Conservation (phyloP, 2,329 filamentous ascomycete species). For the Aphanoascus verrucosus region DNA sequence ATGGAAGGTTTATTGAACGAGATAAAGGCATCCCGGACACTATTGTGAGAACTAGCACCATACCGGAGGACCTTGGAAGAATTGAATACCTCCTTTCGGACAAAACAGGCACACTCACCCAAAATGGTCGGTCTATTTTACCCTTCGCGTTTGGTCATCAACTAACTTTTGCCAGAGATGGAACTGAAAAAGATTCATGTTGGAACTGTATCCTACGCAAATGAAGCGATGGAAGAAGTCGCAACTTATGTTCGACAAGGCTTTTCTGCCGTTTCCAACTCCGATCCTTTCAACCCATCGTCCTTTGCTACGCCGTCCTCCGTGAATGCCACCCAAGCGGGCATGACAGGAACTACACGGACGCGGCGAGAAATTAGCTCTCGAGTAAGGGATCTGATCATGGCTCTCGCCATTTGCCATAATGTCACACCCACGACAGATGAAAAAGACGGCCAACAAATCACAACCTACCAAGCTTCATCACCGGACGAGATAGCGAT, state of each 20-base stretch:
- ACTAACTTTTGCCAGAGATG: slow-evolving; percentile 53
- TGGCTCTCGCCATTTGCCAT: slow-evolving; percentile 87
- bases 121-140: slow-evolving; percentile 52
- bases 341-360: slow-evolving; percentile 54
- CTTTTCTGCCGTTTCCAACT: slow-evolving; percentile 47
- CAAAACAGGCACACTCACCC: slow-evolving; percentile 95
- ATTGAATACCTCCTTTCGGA: slow-evolving; percentile 95
- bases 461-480: slow-evolving; percentile 88
- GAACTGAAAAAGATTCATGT: slow-evolving; percentile 98
- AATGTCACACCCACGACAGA: slow-evolving; percentile 92
- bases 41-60: slow-evolving; percentile 91
- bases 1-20: slow-evolving; percentile 87
- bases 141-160: background rate
- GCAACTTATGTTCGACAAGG: slow-evolving; percentile 73
- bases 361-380: slow-evolving; percentile 88
- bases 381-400: slow-evolving; percentile 80
- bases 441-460: slow-evolving; percentile 62
- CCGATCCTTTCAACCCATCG: slow-evolving; percentile 38
- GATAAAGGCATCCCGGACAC: slow-evolving; percentile 84
- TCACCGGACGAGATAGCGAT: slow-evolving; percentile 98
- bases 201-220: slow-evolving; percentile 93
- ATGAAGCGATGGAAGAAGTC: slow-evolving; percentile 98
- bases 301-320: slow-evolving; percentile 66
- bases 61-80: slow-evolving; percentile 87
- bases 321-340: slow-evolving; percentile 51